Evolutionary conservation across 768 basidiomycete species (phyloP).

Genomic region (Auriscalpium orientale): DNA sequence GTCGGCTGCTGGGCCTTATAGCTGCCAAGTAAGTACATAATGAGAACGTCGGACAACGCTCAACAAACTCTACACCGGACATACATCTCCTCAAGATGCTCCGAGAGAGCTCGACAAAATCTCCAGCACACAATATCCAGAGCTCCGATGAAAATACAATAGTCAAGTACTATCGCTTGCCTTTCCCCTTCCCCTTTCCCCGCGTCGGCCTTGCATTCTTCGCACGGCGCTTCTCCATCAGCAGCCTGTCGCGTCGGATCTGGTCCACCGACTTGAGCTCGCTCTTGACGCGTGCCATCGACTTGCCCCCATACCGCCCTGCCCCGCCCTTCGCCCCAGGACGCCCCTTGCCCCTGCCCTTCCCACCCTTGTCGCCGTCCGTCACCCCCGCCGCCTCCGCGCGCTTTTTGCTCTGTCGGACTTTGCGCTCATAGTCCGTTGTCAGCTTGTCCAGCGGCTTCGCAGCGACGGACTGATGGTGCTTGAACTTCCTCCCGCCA

Average conservation of each 20-base stretch:
- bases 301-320: constrained; percentile 51
- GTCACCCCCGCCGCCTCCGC: constrained; percentile 23
- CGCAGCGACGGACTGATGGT: constrained; percentile 52
- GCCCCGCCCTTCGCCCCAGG: constrained; percentile 21
- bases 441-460: constrained; percentile 75
- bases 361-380: constrained; percentile 20
- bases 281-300: constrained; percentile 57
- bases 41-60: no score
- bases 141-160: no score
- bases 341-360: constrained; percentile 15
- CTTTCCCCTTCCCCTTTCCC: constrained; percentile 31
- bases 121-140: no score
- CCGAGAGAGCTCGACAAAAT: no score
- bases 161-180: constrained; percentile 18
- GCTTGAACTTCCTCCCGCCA: constrained; percentile 59
- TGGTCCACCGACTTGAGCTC: constrained; percentile 86
- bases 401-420: constrained; percentile 54
- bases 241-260: constrained; percentile 70
- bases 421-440: constrained; percentile 69
- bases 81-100: no score
- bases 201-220: constrained; percentile 75
- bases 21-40: no score
- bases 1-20: no score
- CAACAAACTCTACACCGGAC: no score
- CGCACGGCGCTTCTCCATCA: constrained; percentile 54